Base-by-base conservation (phyloP, 352 stramenopile genomes). In the Peronospora belbahrii region DNA sequence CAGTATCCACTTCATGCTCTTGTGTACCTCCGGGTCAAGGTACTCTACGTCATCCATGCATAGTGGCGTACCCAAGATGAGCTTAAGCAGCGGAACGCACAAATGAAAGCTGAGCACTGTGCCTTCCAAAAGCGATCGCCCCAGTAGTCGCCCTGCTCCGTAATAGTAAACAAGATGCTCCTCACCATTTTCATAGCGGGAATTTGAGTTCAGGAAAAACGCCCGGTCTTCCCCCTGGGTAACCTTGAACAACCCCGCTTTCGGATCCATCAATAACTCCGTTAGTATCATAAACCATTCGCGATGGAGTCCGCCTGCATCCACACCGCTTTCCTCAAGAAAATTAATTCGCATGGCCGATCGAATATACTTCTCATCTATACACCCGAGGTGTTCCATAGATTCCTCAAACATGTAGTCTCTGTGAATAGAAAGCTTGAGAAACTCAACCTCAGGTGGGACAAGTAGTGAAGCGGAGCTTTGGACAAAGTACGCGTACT, bases 81-180 rank as follows among this genome's bases (percentile, higher is more conserved):
- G 85, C 70, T 99, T 99, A 61, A 98, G 97, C 28, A 99, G 63
- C 20, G 96, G 88, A 13, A 94, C 65, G 2, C 93, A 86, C 60
- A 99, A 77, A 56, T 98, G 95, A 32, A 95, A 95, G 37, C 85
- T 77, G 0, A 98, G 83, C 17, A 98, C 71, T 42, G 98, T 94
- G 25, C 90, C 81, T 55, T 98, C 96, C 1, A 90, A 44, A 20
- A 88, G 52, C 17, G 74, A 66, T 2, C 77, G 61, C 0, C 82
- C 79, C 0, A 94, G 31, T 1, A 90, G 34, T 0, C 78, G 59
- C 4, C 77, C 78, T 0, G 65, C 52, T 2, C 61, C 74, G 14
- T 82, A 70, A 46, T 71, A 85, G 48, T 85, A 81, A n/a, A 68
- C 45, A 38, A 90, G 47, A 48, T 94, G 76, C 15, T 86, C 65